These are phyloP conservation scores for Pyrenophora tritici-repentis DNA, from an alignment of 2,329 filamentous ascomycete species.

Conservation along the genomic window DNA sequence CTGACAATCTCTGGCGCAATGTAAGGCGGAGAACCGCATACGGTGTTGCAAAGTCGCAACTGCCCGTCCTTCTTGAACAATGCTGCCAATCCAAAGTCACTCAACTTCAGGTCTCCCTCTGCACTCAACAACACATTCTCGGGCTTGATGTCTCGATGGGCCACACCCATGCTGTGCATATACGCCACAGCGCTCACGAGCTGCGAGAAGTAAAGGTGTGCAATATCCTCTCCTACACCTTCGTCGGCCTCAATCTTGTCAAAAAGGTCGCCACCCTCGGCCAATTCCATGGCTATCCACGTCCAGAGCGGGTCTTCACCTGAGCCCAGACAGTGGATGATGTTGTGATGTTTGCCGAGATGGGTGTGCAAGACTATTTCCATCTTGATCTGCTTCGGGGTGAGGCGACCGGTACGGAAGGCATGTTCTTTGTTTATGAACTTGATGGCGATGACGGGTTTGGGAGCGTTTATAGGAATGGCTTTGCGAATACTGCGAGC, in stretches of 20 bases:
- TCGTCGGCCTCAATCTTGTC: conserved; percentile 99
- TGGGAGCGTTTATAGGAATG: conserved; percentile 68
- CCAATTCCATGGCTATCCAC: conserved; percentile 98
- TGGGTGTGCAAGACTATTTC: conserved; percentile 90
- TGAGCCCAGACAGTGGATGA: conserved; percentile 89
- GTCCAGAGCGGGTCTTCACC: conserved; percentile 87
- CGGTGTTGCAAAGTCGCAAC: conserved; percentile 80
- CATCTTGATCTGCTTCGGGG: conserved; percentile 85
- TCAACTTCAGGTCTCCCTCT: conserved; percentile 86
- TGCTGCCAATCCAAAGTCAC: conserved; percentile 94
- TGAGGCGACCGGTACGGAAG: conserved; percentile 83
- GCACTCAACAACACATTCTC: conserved; percentile 92
- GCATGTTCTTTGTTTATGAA: conserved; percentile 98
- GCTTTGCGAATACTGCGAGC: conserved; percentile 77
- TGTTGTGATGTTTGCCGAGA: conserved; percentile 86
- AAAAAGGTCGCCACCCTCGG: conserved; percentile 93
- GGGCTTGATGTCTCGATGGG: conserved; percentile 75
- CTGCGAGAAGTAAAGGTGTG: conserved; percentile 94
- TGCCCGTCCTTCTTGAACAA: conserved; percentile 89
- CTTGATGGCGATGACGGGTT: conserved; percentile 92
- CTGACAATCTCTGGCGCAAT: conserved; percentile 88
- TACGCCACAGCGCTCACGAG: conserved; percentile 88
- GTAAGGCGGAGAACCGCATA: conserved; percentile 95
- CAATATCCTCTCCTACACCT: conserved; percentile 91
- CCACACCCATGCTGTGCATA: conserved; percentile 95